Evolutionary conservation across 495 filamentous ascomycete species (phyloP).

Genomic region (Durotheca rogersii): DNA sequence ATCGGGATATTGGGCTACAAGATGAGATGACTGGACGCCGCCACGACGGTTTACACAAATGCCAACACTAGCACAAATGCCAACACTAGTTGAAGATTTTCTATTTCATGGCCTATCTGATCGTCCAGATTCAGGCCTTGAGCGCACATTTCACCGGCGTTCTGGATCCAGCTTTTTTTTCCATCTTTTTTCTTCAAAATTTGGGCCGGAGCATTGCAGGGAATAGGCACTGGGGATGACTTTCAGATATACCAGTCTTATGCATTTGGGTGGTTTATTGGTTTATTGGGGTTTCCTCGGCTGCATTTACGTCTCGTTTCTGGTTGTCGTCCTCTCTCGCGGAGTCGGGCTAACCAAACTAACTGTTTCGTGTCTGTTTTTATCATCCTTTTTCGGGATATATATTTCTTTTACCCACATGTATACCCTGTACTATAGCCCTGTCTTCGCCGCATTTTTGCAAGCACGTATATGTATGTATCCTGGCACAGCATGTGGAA

Average conservation of each 20-base stretch:
- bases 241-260: slow-evolving; percentile 22
- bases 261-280: slow-evolving; percentile 21
- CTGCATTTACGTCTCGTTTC: slow-evolving; percentile 9
- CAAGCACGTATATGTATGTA: slow-evolving; percentile 2
- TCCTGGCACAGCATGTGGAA: slow-evolving; percentile 14
- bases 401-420: slow-evolving; percentile 19
- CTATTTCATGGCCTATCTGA: too few relatives aligned
- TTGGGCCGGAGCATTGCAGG: too few relatives aligned
- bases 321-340: slow-evolving; percentile 2
- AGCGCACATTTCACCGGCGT: slow-evolving; percentile 30
- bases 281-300: slow-evolving; percentile 12
- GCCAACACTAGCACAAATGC: too few relatives aligned
- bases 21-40: too few relatives aligned
- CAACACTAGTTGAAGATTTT: too few relatives aligned
- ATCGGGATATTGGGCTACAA: too few relatives aligned
- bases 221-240: slow-evolving; percentile 11
- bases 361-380: slow-evolving; percentile 17
- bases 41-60: too few relatives aligned
- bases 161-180: too few relatives aligned
- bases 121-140: too few relatives aligned
- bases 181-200: too few relatives aligned
- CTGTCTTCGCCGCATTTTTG: slow-evolving; percentile 10
- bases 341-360: slow-evolving; percentile 5
- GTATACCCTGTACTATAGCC: slow-evolving; percentile 33
- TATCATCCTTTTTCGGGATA: background rate